These are phyloP conservation scores for Microbotryomycetes sp. DNA, from an alignment of 1,284 basidiomycete genomes.

Conservation along the genomic window DNA sequence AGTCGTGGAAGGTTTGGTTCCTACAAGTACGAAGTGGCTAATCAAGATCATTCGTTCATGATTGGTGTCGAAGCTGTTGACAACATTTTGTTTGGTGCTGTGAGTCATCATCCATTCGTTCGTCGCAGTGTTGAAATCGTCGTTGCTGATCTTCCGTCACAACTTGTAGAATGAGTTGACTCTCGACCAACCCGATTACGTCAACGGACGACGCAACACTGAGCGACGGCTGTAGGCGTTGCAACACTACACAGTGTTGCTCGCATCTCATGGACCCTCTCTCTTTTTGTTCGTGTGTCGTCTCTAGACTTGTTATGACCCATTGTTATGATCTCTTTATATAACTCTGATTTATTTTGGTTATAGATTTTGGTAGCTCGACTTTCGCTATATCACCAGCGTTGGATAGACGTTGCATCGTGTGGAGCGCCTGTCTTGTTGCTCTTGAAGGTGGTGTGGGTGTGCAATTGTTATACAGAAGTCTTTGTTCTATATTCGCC, in stretches of 20 bases:
- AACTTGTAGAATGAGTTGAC: constrained; percentile 47
- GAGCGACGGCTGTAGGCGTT: constrained; percentile 42
- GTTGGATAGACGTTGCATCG: too few relatives aligned
- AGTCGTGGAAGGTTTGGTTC: constrained; percentile 51
- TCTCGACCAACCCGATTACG: constrained; percentile 46
- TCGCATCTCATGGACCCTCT: too few relatives aligned
- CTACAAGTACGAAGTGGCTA: constrained; percentile 51
- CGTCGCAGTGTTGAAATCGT: neutral
- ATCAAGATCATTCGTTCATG: constrained; percentile 52
- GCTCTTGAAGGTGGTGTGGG: too few relatives aligned
- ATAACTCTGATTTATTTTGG: too few relatives aligned
- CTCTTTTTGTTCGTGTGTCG: too few relatives aligned
- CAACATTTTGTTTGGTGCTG: constrained; percentile 45
- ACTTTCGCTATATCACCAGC: too few relatives aligned
- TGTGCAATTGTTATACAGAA: too few relatives aligned
- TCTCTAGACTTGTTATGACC: neutral
- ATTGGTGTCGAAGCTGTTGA: constrained; percentile 51
- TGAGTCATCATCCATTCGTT: neutral
- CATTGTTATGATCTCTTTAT: neutral
- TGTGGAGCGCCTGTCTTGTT: too few relatives aligned
- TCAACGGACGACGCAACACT: constrained; percentile 47
- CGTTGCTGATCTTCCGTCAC: neutral
- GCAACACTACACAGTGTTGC: too few relatives aligned
- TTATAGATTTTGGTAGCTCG: too few relatives aligned
- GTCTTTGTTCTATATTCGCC: too few relatives aligned